Evolutionary conservation across 805 yeast species (phyloP).

Genomic region (Komagataella pastoris): DNA sequence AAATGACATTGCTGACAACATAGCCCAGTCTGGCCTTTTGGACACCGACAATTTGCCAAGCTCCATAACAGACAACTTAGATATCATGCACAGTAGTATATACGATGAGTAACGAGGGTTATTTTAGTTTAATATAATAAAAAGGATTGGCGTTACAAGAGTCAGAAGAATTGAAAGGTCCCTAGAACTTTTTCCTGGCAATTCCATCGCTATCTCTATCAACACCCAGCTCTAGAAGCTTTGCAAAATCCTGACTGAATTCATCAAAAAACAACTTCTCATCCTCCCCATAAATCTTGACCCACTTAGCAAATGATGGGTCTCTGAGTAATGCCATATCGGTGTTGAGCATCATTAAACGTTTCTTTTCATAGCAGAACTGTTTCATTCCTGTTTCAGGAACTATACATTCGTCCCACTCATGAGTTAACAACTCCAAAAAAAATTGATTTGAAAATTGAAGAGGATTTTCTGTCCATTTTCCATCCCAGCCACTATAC

Average conservation of each 20-base stretch:
- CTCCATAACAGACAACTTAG: constrained; percentile 35
- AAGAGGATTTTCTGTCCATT: constrained; percentile 29
- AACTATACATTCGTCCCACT: constrained; percentile 20
- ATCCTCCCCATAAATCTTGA: constrained; percentile 54
- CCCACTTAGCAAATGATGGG: constrained; percentile 44
- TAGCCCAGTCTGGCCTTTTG: constrained; percentile 29
- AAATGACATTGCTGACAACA: constrained; percentile 28
- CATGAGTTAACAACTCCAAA: constrained; percentile 34
- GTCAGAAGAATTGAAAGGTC: not conserved
- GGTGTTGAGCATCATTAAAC: constrained; percentile 77
- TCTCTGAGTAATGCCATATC: constrained; percentile 57
- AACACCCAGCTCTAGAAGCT: constrained; percentile 38
- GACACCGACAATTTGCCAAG: constrained; percentile 47
- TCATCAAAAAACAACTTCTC: constrained; percentile 46
- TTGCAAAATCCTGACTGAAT: constrained; percentile 55
- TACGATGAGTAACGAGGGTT: not conserved
- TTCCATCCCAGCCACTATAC: constrained; percentile 34
- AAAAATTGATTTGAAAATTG: constrained; percentile 29
- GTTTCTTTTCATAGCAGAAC: constrained; percentile 20
- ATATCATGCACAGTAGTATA: constrained; percentile 31
- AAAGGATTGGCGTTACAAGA: not conserved
- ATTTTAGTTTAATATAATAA: not conserved
- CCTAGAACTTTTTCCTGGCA: constrained; percentile 14
- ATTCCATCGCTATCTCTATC: constrained; percentile 18
- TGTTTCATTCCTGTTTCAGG: constrained; percentile 28